A percentile compares a stretch with the other conserved stretches of the same genome.
phyloP scores from a whole-genome alignment of 2,329 filamentous ascomycete genomes.

The Colletotrichum sojae region DNA sequence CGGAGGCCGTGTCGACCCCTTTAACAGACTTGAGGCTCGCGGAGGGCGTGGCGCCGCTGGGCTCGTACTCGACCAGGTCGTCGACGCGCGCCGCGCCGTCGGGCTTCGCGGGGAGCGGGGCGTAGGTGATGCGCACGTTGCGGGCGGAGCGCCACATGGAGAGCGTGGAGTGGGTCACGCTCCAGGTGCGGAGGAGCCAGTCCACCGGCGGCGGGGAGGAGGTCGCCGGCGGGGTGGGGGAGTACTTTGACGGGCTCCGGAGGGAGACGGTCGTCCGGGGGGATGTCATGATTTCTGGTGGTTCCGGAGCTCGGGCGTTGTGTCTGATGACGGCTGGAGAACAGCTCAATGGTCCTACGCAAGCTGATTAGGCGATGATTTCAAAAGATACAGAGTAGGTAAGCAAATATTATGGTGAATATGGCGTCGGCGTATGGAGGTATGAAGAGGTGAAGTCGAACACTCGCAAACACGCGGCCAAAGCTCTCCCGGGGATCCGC shows the following conservation, averaged over 20 bases:
- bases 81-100: slow-evolving; percentile 68
- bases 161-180: slow-evolving; percentile 82
- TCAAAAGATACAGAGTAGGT: too few species aligned
- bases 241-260: slow-evolving; percentile 64
- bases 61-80: slow-evolving; percentile 81
- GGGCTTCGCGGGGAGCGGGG: slow-evolving; percentile 58
- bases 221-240: slow-evolving; percentile 44
- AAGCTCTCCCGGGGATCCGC: slow-evolving; percentile 45
- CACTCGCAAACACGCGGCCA: slow-evolving; percentile 49
- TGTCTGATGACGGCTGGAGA: too few species aligned
- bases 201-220: slow-evolving; percentile 63
- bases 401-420: neutral
- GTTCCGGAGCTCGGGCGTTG: neutral
- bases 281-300: slow-evolving; percentile 32
- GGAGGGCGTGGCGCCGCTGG: slow-evolving; percentile 54
- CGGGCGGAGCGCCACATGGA: slow-evolving; percentile 85
- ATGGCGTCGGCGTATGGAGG: neutral
- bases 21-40: slow-evolving; percentile 70
- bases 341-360: neutral
- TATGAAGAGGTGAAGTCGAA: slow-evolving; percentile 3
- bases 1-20: slow-evolving; percentile 72
- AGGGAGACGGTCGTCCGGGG: slow-evolving; percentile 36
- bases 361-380: neutral
- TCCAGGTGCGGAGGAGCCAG: slow-evolving; percentile 78
- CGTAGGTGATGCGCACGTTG: slow-evolving; percentile 87